phyloP scores from a whole-genome alignment of 1,139 yeast species.

The Oligophagozyma castellii region DNA sequence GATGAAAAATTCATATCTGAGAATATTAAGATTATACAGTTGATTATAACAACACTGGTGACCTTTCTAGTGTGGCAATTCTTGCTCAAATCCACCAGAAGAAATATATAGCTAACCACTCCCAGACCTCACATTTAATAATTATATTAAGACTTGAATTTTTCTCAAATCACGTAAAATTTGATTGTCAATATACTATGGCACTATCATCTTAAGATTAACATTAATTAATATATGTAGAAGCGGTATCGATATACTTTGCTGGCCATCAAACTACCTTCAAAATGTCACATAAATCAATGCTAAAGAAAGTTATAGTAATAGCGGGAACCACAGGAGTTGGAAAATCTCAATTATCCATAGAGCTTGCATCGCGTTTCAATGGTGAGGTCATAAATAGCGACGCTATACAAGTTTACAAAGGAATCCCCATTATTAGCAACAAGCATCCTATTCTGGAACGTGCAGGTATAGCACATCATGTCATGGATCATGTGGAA shows the following conservation, averaged over 20 bases:
- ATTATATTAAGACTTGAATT: no score
- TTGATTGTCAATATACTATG: no score
- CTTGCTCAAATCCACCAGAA: no score
- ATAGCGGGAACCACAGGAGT: constrained; percentile 97
- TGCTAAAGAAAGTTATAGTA: constrained; percentile 33
- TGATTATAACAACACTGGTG: constrained; percentile 9
- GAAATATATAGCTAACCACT: no score
- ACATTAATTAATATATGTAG: no score
- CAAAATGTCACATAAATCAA: no score
- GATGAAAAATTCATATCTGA: constrained; percentile 14
- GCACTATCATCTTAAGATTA: no score
- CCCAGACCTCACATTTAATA: no score
- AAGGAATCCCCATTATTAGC: constrained; percentile 60
- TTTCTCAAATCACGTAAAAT: no score
- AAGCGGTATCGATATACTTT: no score
- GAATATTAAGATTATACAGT: constrained; percentile 9
- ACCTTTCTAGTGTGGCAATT: constrained; percentile 9
- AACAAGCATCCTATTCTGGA: constrained; percentile 83
- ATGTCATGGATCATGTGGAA: constrained; percentile 68
- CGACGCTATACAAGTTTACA: constrained; percentile 93
- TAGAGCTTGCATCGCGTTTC: constrained; percentile 62
- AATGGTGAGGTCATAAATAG: constrained; percentile 91
- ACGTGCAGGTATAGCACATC: constrained; percentile 63
- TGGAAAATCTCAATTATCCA: constrained; percentile 78
- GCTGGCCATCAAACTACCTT: no score